Conservation (phyloP, 345 rosid genomes). For the Salix caprea region DNA sequence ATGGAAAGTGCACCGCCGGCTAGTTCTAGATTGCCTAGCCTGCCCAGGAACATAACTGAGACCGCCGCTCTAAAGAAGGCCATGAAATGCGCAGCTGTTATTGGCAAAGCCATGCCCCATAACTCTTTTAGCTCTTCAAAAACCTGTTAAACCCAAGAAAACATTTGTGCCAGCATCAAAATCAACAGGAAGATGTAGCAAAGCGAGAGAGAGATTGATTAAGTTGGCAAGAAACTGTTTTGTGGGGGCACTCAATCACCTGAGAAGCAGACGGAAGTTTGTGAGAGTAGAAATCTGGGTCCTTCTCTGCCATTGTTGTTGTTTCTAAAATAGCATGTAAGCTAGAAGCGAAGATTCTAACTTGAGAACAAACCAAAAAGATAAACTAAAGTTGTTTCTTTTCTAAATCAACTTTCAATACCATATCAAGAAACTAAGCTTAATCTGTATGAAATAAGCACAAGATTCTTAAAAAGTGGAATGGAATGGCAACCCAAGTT, state of each 20-base stretch:
- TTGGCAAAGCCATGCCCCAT: slow-evolving; percentile 83
- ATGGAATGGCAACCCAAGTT: background rate
- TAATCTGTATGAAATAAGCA: background rate
- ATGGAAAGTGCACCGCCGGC: slow-evolving; percentile 97
- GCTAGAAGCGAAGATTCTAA: background rate
- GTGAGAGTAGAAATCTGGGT: slow-evolving; percentile 41
- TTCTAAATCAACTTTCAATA: slow-evolving; percentile 1
- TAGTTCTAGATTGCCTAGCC: slow-evolving; percentile 86
- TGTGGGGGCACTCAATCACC: slow-evolving; percentile 25
- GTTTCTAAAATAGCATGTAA: background rate
- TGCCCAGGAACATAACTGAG: slow-evolving; percentile 81
- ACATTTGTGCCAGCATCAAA: slow-evolving; percentile 1
- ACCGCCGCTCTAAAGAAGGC: slow-evolving; percentile 76
- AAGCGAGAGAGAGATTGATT: background rate
- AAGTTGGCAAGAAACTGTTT: background rate
- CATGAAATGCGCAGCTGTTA: slow-evolving; percentile 79
- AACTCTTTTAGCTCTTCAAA: slow-evolving; percentile 79
- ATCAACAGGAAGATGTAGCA: background rate
- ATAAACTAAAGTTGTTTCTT: background rate
- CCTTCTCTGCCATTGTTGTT: slow-evolving; percentile 47
- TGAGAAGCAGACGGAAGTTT: slow-evolving; percentile 47
- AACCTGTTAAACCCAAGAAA: slow-evolving; percentile 38
- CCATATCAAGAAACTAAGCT: background rate
- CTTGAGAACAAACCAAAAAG: background rate
- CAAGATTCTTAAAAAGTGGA: background rate